phyloP scores from a whole-genome alignment of 176 grass and related monocot genomes.

The Carex littledalei region DNA sequence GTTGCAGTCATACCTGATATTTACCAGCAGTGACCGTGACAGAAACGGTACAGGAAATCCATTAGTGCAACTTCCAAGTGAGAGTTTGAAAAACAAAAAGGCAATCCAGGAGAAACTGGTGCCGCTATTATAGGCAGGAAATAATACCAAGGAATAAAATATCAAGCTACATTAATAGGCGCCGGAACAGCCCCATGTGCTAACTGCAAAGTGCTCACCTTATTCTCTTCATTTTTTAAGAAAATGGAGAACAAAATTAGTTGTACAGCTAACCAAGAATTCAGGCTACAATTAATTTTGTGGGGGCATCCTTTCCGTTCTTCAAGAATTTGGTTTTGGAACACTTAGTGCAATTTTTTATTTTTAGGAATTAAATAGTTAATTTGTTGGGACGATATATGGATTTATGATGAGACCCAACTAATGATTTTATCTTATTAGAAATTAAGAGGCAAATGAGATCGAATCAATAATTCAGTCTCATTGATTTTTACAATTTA shows the following conservation, averaged over 20 bases:
- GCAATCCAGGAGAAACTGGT: slow-evolving; percentile 13
- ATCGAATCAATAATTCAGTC: too few species aligned
- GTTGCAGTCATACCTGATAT: neutral
- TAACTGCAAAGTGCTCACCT: neutral
- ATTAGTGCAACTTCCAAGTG: neutral
- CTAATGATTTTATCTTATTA: too few species aligned
- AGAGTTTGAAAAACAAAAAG: neutral
- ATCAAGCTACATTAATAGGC: too few species aligned
- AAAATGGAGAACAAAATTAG: neutral
- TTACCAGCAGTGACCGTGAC: neutral
- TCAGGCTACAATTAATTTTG: neutral
- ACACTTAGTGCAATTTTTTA: too few species aligned
- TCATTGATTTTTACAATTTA: too few species aligned
- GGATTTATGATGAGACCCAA: too few species aligned
- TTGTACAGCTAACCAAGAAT: neutral
- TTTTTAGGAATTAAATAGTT: too few species aligned
- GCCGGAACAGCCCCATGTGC: neutral
- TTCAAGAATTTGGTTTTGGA: neutral
- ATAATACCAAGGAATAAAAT: slow-evolving; percentile 4
- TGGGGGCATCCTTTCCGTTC: neutral
- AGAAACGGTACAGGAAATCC: neutral
- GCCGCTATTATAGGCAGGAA: slow-evolving; percentile 6
- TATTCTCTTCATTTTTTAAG: neutral
- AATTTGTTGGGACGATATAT: too few species aligned
- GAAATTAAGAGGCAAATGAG: too few species aligned